Evolutionary conservation across 768 basidiomycete species (phyloP).

Genomic region (Naganishia vaughanmartiniae): DNA sequence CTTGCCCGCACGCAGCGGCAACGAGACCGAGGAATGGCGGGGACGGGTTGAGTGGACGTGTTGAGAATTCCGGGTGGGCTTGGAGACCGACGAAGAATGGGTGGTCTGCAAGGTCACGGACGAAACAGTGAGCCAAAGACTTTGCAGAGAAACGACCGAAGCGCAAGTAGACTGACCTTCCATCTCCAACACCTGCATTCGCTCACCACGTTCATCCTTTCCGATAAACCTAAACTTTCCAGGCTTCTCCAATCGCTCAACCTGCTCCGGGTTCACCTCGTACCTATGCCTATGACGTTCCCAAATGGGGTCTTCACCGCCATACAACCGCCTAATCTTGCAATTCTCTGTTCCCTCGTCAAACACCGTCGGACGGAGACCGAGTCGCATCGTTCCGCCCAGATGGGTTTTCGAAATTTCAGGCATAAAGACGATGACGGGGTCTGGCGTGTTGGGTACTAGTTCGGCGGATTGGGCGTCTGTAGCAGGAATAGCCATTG

Average conservation of each 20-base stretch:
- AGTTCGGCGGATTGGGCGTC: conserved; percentile 88
- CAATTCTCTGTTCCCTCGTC: conserved; percentile 64
- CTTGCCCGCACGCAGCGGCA: conserved; percentile 65
- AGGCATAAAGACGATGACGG: conserved; percentile 94
- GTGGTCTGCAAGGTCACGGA: conserved; percentile 62
- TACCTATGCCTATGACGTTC: conserved; percentile 94
- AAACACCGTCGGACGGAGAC: conserved; percentile 92
- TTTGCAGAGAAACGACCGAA: background rate
- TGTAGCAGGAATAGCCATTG: conserved; percentile 41
- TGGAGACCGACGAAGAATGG: conserved; percentile 91
- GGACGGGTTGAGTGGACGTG: conserved; percentile 92
- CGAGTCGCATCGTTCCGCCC: conserved; percentile 99
- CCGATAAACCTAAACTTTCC: conserved; percentile 73
- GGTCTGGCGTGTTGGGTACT: conserved; percentile 58
- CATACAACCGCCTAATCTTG: conserved; percentile 75
- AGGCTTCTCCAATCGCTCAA: conserved; percentile 65
- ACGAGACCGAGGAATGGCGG: conserved; percentile 96
- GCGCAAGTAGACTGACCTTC: conserved; percentile 59
- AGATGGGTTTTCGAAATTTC: conserved; percentile 97
- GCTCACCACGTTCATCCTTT: conserved; percentile 90
- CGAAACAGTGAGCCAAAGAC: background rate
- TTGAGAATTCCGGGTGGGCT: conserved; percentile 98
- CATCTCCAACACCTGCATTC: conserved; percentile 95
- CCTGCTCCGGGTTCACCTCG: conserved; percentile 88
- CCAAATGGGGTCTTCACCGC: conserved; percentile 77